These are phyloP conservation scores for Polytrichum formosum DNA, from an alignment of 225 moss, liverwort and hornwort species.

Conservation along the genomic window DNA sequence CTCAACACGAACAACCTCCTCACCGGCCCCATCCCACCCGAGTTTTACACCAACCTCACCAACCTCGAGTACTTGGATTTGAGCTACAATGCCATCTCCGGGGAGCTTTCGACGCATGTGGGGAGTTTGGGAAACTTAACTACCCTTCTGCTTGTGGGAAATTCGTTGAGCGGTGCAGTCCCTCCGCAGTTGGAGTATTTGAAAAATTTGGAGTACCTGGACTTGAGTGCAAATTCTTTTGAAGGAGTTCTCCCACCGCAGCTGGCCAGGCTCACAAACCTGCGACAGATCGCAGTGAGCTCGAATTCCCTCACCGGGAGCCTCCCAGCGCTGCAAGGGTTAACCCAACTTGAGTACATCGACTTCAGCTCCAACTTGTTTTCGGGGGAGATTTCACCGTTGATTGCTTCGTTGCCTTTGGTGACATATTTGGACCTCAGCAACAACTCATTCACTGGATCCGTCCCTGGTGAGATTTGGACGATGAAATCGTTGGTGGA, in stretches of 20 bases:
- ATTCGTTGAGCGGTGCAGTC: slow-evolving; percentile 37
- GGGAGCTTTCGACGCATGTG: slow-evolving; percentile 27
- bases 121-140: slow-evolving; percentile 19
- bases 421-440: slow-evolving; percentile 61
- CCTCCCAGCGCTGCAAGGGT: slow-evolving; percentile 37
- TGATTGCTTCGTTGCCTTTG: slow-evolving; percentile 35
- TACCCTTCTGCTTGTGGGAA: slow-evolving; percentile 36
- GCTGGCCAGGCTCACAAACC: slow-evolving; percentile 28
- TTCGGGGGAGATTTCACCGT: slow-evolving; percentile 48
- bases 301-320: slow-evolving; percentile 39
- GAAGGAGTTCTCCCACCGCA: slow-evolving; percentile 42
- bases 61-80: slow-evolving; percentile 44
- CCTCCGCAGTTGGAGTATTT: slow-evolving; percentile 36
- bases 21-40: slow-evolving; percentile 32
- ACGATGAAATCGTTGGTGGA: slow-evolving; percentile 40
- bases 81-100: slow-evolving; percentile 40
- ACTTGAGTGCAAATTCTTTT: slow-evolving; percentile 39
- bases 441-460: slow-evolving; percentile 54
- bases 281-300: slow-evolving; percentile 26
- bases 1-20: slow-evolving; percentile 42
- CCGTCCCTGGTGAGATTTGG: slow-evolving; percentile 64
- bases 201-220: slow-evolving; percentile 18
- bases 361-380: slow-evolving; percentile 31
- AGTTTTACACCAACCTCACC: slow-evolving; percentile 19
- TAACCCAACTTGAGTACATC: slow-evolving; percentile 29